Percentiles rank a stretch among this genome's conserved stretches.
Evolutionary conservation across 2,329 filamentous ascomycete species (phyloP).

Genomic region (Cercospora zeina): DNA sequence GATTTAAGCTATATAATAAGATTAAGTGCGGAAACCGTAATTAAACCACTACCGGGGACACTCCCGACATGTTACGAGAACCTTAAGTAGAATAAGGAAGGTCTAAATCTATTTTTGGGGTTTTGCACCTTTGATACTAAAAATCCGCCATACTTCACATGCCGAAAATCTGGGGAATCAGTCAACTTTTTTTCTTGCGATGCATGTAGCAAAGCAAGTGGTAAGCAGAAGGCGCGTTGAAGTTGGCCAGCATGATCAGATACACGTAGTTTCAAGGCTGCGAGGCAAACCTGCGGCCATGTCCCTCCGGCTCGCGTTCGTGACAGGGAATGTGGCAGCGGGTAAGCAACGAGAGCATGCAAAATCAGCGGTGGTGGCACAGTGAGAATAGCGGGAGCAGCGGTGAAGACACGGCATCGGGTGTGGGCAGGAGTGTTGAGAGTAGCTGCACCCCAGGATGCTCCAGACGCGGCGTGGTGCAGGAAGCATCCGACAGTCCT

Average conservation of each 20-base stretch:
- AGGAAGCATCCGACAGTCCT: neutral
- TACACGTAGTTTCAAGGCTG: neutral
- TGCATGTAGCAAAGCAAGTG: neutral
- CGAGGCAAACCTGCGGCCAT: neutral
- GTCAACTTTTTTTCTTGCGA: neutral
- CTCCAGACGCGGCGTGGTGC: conserved; percentile 11
- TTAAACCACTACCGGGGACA: too few species aligned
- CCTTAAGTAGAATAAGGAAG: too few species aligned
- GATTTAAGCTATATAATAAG: too few species aligned
- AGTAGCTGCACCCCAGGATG: conserved; percentile 17
- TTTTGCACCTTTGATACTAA: too few species aligned
- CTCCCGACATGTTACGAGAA: too few species aligned
- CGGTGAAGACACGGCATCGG: conserved; percentile 3
- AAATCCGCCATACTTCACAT: too few species aligned
- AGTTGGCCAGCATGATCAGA: neutral
- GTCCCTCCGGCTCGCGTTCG: neutral
- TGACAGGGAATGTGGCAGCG: neutral
- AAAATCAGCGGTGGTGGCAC: neutral
- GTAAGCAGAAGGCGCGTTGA: neutral
- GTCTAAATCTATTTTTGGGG: too few species aligned
- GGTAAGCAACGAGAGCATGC: neutral
- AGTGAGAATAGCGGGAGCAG: neutral
- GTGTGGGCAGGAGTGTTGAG: conserved; percentile 4
- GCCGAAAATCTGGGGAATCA: neutral
- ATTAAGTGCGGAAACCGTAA: too few species aligned